Evolutionary conservation across 2,329 filamentous ascomycete genomes (phyloP).

Genomic region (Cercospora sojina): DNA sequence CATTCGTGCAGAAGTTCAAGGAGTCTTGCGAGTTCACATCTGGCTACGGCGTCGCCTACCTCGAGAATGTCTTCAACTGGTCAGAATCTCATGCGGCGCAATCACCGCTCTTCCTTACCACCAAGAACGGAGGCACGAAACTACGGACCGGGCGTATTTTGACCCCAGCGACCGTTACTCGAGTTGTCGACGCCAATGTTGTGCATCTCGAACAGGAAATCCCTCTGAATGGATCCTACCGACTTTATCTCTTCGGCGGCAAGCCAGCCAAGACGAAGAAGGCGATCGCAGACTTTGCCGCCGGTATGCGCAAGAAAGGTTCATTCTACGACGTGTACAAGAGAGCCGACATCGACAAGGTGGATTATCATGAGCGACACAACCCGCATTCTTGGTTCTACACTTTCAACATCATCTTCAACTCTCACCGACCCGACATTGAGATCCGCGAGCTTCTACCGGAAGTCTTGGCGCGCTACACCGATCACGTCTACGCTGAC

Average conservation of each 20-base stretch:
- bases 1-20: conserved; percentile 88
- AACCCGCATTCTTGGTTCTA: conserved; percentile 84
- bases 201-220: conserved; percentile 89
- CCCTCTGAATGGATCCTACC: conserved; percentile 82
- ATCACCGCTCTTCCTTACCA: conserved; percentile 66
- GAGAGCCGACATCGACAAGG: conserved; percentile 59
- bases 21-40: conserved; percentile 88
- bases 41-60: conserved; percentile 86
- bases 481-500: conserved; percentile 82
- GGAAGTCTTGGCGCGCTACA: conserved; percentile 68
- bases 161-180: conserved; percentile 75
- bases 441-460: conserved; percentile 73
- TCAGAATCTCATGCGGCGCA: conserved; percentile 68
- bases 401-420: conserved; percentile 74
- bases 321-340: conserved; percentile 72
- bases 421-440: conserved; percentile 64
- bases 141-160: conserved; percentile 74
- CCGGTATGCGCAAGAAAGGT: conserved; percentile 60
- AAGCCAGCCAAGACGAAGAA: conserved; percentile 57
- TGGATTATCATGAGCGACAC: conserved; percentile 75
- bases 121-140: conserved; percentile 54
- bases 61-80: conserved; percentile 82
- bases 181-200: conserved; percentile 83
- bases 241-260: conserved; percentile 84
- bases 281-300: conserved; percentile 69